Base-by-base conservation (phyloP, 441 rosid species). In the Oxalis stricta region DNA sequence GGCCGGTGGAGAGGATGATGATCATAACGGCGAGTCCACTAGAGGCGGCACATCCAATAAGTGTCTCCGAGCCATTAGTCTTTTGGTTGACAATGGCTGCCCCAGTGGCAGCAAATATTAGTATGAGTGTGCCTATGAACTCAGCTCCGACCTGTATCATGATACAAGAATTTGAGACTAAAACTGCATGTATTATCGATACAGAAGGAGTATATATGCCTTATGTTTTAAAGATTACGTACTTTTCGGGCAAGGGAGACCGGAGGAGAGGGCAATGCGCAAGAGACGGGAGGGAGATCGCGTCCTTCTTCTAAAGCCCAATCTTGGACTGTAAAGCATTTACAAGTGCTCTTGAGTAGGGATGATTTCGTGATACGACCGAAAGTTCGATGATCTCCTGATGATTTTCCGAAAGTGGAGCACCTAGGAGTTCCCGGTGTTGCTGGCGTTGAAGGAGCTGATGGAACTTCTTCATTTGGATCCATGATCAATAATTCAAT, bases 381-480 rank as follows among this genome's bases (percentile, higher is more conserved):
- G n/a, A n/a, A n/a, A n/a, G n/a, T n/a, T n/a, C 51, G 54, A 19
- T 49, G 50, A 12, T 57, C 74, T 15, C 69, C 71, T 56, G 50
- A 73, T 10, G 72, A 64, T 20, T 79, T 89, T 33, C 77, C 92
- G 58, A 78, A 77, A 84, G 82, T n/a, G 93, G 89, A 23, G 83
- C 95, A 51, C 94, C 88, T n/a, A 5, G 85, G 91, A 33, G 88
- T 80, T 7, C 76, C 94, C 38, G 94, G 94, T 19, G 94, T 82
- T 29, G 69, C 91, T 42, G 93, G 95, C 6, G 86, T 79, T 37
- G 89, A 77, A 46, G 88, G 85, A 47, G 74, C 76, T 22, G 92
- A 78, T 24, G 80, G 76, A 18, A 59, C 66, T 24, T 83, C 92
- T 60, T 76, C 88, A 19, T 56, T 73, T 52, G n/a, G n/a, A n/a